These are phyloP conservation scores for Dunaliella primolecta DNA, from an alignment of 139 green algal species.

Conservation along the genomic window DNA sequence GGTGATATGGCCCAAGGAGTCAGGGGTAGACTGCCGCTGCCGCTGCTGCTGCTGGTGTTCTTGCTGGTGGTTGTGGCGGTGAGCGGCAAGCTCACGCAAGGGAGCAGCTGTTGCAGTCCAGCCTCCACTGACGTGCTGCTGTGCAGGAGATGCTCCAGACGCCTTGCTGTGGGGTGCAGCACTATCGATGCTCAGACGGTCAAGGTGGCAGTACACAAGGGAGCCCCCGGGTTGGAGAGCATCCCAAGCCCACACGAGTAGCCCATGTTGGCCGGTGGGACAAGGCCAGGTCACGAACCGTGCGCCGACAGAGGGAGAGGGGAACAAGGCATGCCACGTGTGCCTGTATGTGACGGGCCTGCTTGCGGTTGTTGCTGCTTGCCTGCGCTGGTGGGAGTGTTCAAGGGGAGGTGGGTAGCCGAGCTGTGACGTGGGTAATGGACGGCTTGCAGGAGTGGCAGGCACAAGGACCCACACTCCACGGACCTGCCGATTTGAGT, in stretches of 20 bases:
- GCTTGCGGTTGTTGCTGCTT: too few relatives aligned
- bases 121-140: too few relatives aligned
- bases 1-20: background rate
- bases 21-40: background rate
- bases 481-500: background rate
- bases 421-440: too few relatives aligned
- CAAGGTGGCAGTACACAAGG: background rate
- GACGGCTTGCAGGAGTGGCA: too few relatives aligned
- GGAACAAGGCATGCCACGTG: background rate
- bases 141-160: too few relatives aligned
- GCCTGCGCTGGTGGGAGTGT: too few relatives aligned
- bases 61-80: background rate
- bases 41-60: constrained; percentile 5
- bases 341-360: too few relatives aligned
- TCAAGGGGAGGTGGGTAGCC: too few relatives aligned
- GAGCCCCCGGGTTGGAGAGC: background rate
- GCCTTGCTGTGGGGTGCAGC: background rate
- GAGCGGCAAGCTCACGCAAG: too few relatives aligned
- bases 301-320: background rate
- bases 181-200: background rate
- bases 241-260: background rate
- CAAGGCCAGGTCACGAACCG: background rate
- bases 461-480: background rate
- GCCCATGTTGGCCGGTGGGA: background rate
- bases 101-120: too few relatives aligned